These are phyloP conservation scores for Syzygium syzygioides DNA, from an alignment of 441 rosid genomes.

Conservation along the genomic window DNA sequence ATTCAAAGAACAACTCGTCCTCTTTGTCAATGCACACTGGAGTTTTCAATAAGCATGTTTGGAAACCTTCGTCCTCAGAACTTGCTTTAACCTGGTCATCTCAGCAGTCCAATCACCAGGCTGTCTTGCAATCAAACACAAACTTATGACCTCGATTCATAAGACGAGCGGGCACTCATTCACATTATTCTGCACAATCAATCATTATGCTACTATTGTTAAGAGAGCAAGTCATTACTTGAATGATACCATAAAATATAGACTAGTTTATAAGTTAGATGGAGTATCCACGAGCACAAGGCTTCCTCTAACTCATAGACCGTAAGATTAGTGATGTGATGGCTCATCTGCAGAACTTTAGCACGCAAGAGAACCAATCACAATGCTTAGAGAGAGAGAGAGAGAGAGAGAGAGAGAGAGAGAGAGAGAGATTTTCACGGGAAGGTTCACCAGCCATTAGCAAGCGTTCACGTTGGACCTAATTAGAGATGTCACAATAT, in stretches of 20 bases:
- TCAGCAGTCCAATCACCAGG: not conserved
- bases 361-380: not conserved
- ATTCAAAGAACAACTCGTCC: not conserved
- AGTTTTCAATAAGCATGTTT: not conserved
- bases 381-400: not conserved
- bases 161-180: not conserved
- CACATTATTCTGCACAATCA: not conserved
- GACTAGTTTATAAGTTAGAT: not conserved
- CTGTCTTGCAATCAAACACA: not conserved
- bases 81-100: not conserved
- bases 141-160: not conserved
- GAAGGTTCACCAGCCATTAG: conserved; percentile 56
- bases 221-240: not conserved
- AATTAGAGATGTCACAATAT: not conserved
- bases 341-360: not conserved
- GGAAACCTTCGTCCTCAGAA: not conserved
- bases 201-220: not conserved
- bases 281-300: not conserved
- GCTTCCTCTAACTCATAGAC: not conserved
- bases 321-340: not conserved
- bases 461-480: conserved; percentile 54
- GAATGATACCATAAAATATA: not conserved
- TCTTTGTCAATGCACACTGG: not conserved
- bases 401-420: not conserved
- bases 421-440: conserved; percentile 28